These are phyloP conservation scores for Hansenula lynferdii DNA, from an alignment of 1,139 yeast species.

Conservation along the genomic window DNA sequence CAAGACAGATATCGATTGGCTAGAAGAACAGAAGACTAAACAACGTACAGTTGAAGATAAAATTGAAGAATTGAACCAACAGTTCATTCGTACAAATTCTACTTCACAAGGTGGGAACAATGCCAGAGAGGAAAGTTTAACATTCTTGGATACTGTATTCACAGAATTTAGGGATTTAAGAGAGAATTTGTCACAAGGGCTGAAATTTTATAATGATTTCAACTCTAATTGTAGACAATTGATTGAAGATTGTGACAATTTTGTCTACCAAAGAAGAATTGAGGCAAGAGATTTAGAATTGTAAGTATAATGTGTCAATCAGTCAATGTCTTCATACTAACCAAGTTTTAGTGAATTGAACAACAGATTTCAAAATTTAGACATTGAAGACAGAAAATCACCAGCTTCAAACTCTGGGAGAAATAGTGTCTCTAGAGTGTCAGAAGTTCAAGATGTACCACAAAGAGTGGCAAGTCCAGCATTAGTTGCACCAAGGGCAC, in stretches of 20 bases:
- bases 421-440: neutral
- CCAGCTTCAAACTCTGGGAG: neutral
- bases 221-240: conserved; percentile 44
- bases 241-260: conserved; percentile 47
- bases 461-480: conserved; percentile 15
- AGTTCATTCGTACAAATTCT: conserved; percentile 26
- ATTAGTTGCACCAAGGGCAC: conserved; percentile 19
- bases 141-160: conserved; percentile 49
- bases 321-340: conserved; percentile 1
- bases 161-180: conserved; percentile 51
- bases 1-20: conserved; percentile 25
- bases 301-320: conserved; percentile 6
- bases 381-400: conserved; percentile 3
- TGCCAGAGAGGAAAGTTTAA: conserved; percentile 45
- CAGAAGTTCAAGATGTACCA: neutral
- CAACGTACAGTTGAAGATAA: conserved; percentile 41
- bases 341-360: conserved; percentile 10
- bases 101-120: conserved; percentile 11
- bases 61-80: conserved; percentile 36
- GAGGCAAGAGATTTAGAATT: conserved; percentile 50
- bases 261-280: conserved; percentile 45
- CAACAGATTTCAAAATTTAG: conserved; percentile 12
- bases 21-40: conserved; percentile 25
- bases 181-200: conserved; percentile 63
- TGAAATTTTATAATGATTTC: conserved; percentile 64